Evolutionary conservation across 257 asterid genomes (phyloP).

Genomic region (Solanum sejunctum): DNA sequence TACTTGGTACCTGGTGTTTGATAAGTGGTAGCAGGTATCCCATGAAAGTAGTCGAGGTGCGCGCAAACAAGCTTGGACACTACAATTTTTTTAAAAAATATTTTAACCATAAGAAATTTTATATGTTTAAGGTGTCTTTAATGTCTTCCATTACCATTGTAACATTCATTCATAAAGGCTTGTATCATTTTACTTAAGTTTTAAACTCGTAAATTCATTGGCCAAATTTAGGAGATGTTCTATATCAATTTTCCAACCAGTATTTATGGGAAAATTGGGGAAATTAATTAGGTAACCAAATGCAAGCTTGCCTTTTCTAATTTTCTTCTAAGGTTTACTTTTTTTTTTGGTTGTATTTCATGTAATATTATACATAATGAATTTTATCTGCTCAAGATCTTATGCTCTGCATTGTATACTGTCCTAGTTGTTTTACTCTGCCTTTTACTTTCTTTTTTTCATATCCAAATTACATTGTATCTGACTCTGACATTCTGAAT

Average conservation of each 20-base stretch:
- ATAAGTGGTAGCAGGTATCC: no score
- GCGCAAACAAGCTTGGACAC: no score
- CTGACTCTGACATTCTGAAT: no score
- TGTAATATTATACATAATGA: background rate
- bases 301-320: background rate
- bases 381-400: background rate
- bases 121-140: background rate
- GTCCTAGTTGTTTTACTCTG: background rate
- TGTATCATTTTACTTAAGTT: no score
- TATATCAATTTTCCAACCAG: no score
- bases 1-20: no score
- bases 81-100: background rate
- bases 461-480: no score
- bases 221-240: no score
- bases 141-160: background rate
- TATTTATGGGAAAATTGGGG: background rate
- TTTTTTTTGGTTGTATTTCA: background rate
- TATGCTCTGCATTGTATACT: background rate
- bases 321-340: background rate
- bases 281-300: background rate
- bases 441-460: background rate
- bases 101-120: background rate
- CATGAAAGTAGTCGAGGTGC: no score
- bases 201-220: no score
- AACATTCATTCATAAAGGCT: background rate